Base-by-base conservation (phyloP, 805 yeast species). In the Saturnispora gosingensis region DNA sequence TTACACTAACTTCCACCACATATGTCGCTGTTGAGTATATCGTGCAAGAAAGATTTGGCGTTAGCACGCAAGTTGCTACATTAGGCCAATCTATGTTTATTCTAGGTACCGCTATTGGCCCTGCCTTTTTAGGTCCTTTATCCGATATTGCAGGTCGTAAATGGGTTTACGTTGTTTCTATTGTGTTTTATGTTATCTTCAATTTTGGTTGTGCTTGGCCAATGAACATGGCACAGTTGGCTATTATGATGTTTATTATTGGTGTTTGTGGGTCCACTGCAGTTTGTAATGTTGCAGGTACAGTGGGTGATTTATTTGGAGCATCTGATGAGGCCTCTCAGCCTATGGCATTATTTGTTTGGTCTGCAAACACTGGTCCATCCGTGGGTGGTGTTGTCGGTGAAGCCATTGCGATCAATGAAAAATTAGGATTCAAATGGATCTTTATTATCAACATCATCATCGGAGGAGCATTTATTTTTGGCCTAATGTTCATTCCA, bases 131-230 rank as follows among this genome's bases (percentile, higher is more conserved):
- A 13, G 71, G 71, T 52, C 71, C 71, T 22, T 55, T 67, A 27
- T 66, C 71, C 3, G 71, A 67, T 58, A 61, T 66, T 43, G 67
- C 64, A 34, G 71, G 71, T 44, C 59, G 71, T 57, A 67, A 67
- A 56, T 66, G 70, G 70, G 66, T 67, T 43, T 67, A 67, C 42
- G 70, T 66, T 28, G 54, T 57, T 27, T 65, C 69, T 18, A 59
- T 57, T 39, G 16, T 65, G 30, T 59, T 66, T 32, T 67, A 59
- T 48, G 51, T 58, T 9, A 52, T 66, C 36, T 63, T 65, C 54
- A 64, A 64, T 51, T 63, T 67, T 51, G 71, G 70, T 45, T 63
- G 68, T 55, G 71, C 71, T 35, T 63, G 59, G 52, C 67, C 69
- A 24, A 45, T 44, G 20, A 66, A 67, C 51, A 64, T 65, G 68